Percentiles rank a stretch among this genome's conserved stretches.
Conservation (phyloP, 2,329 filamentous ascomycete genomes). For the Penicillium expansum region DNA sequence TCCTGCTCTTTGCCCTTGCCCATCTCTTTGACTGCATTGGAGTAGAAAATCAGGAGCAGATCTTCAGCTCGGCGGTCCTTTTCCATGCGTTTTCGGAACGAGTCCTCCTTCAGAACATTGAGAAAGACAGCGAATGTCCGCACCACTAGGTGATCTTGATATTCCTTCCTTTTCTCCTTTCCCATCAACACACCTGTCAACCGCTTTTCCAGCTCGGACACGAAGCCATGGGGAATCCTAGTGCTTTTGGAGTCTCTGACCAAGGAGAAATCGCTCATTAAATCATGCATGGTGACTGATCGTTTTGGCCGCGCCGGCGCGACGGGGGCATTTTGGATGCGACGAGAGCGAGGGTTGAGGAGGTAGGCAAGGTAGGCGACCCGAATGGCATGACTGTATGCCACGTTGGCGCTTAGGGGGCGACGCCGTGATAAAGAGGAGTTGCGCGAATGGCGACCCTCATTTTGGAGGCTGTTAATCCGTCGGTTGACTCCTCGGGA, state of each 20-base stretch:
- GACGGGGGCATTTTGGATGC: constrained; percentile 76
- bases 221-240: constrained; percentile 68
- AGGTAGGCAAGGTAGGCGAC: constrained; percentile 91
- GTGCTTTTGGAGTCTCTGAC: constrained; percentile 67
- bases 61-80: constrained; percentile 93
- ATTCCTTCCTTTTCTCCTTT: constrained; percentile 80
- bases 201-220: constrained; percentile 69
- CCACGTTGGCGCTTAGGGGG: constrained; percentile 64
- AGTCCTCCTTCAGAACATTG: constrained; percentile 84
- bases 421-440: constrained; percentile 44
- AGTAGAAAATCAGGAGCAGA: constrained; percentile 92
- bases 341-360: constrained; percentile 83
- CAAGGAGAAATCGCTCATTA: constrained; percentile 81
- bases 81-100: constrained; percentile 86
- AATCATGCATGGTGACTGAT: constrained; percentile 71
- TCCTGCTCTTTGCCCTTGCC: constrained; percentile 71
- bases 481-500: constrained; percentile 48
- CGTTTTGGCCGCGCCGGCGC: constrained; percentile 65
- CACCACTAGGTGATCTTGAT: constrained; percentile 85
- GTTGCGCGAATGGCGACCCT: constrained; percentile 42
- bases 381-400: constrained; percentile 86
- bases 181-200: constrained; percentile 78
- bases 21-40: constrained; percentile 86
- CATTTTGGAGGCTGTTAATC: constrained; percentile 48
- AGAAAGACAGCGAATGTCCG: constrained; percentile 92